Evolutionary conservation across 2,329 filamentous ascomycete species (phyloP).

Genomic region (Ophiosphaerella narmari): DNA sequence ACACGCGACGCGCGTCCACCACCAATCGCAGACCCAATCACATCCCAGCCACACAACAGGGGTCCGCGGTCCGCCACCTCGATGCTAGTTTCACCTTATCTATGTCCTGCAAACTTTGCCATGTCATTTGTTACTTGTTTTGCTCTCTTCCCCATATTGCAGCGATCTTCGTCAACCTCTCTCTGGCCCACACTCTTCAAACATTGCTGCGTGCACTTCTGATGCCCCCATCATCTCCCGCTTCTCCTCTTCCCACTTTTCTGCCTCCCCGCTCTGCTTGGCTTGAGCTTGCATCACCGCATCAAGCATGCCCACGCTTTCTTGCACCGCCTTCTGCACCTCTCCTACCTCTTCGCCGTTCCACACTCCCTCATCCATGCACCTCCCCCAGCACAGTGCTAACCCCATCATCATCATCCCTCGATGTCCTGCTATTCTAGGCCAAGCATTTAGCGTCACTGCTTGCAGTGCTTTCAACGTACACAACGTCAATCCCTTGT

Average conservation of each 20-base stretch:
- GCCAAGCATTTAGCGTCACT: constrained; percentile 69
- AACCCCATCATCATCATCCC: constrained; percentile 68
- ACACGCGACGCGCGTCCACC: constrained; percentile 19
- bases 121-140: not conserved
- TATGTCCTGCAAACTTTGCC: not conserved
- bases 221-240: constrained; percentile 7
- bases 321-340: constrained; percentile 25
- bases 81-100: constrained; percentile 1
- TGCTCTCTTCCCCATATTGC: not conserved
- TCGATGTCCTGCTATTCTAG: constrained; percentile 66
- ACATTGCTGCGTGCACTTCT: constrained; percentile 12
- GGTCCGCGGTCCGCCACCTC: constrained; percentile 13
- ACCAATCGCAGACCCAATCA: constrained; percentile 10
- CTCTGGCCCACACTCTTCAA: constrained; percentile 4
- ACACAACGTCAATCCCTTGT: constrained; percentile 59
- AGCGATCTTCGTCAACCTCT: not conserved
- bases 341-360: constrained; percentile 13
- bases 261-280: constrained; percentile 11
- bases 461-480: constrained; percentile 60
- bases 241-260: constrained; percentile 23
- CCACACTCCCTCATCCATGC: constrained; percentile 26
- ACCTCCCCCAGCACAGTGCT: constrained; percentile 42
- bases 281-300: constrained; percentile 19
- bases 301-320: constrained; percentile 33
- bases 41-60: constrained; percentile 2